Conservation (phyloP, 1,284 basidiomycete species). For the Cutaneotrichosporon sp. region DNA sequence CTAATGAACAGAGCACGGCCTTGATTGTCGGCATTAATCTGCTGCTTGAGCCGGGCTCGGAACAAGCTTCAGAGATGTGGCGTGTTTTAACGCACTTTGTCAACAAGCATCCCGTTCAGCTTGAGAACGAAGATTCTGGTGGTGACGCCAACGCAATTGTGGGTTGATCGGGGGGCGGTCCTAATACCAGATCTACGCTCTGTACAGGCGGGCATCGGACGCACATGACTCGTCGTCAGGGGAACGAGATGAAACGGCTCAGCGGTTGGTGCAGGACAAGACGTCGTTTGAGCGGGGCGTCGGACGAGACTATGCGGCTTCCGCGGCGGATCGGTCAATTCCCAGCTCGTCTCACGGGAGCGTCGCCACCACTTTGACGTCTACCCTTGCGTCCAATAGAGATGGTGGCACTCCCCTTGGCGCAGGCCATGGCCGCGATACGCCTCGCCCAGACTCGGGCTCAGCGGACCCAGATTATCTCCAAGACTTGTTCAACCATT, state of each 20-base stretch:
- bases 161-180: constrained; percentile 1
- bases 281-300: constrained; percentile 26
- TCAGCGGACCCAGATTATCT: background rate
- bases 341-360: constrained; percentile 2
- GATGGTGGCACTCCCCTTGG: background rate
- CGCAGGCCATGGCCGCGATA: background rate
- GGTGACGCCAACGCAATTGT: constrained; percentile 44
- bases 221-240: too few species aligned
- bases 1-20: constrained; percentile 36
- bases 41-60: constrained; percentile 35
- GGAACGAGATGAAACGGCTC: background rate
- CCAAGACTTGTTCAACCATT: constrained; percentile 3
- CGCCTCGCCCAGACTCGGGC: background rate
- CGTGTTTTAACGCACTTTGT: constrained; percentile 37
- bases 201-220: constrained; percentile 28
- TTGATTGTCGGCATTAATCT: constrained; percentile 46
- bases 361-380: background rate
- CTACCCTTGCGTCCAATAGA: too few species aligned
- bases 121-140: constrained; percentile 35
- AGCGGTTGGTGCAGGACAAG: constrained; percentile 15
- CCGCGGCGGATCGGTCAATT: background rate
- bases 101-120: constrained; percentile 33
- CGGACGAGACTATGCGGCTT: background rate
- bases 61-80: constrained; percentile 36
- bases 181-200: constrained; percentile 31